A percentile compares a stretch with the other conserved stretches of the same genome.
Evolutionary conservation across 306 rosid species (phyloP).

Genomic region (Rubus idaeus): DNA sequence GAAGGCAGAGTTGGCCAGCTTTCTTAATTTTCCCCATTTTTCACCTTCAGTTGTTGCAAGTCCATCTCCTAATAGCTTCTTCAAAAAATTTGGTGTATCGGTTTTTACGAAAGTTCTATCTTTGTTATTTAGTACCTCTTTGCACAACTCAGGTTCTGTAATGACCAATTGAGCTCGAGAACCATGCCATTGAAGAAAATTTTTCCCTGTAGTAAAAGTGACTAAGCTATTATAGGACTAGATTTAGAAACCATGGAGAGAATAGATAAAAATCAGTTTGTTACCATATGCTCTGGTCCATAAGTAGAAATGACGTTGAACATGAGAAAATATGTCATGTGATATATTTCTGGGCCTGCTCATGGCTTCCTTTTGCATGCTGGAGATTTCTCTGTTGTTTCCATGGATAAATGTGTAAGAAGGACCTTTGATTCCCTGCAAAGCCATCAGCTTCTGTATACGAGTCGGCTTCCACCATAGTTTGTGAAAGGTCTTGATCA

Average conservation of each 20-base stretch:
- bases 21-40: conserved; percentile 27
- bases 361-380: conserved; percentile 18
- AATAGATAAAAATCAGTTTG: background rate
- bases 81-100: background rate
- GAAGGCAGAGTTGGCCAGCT: conserved; percentile 28
- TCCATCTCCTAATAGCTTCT: conserved; percentile 34
- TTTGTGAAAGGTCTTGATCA: conserved; percentile 12
- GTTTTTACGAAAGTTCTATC: conserved; percentile 10
- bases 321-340: conserved; percentile 14
- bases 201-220: conserved; percentile 23
- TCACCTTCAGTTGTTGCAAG: conserved; percentile 29
- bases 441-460: conserved; percentile 8
- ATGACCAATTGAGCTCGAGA: conserved; percentile 22
- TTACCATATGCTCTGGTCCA: conserved; percentile 17
- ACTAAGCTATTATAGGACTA: background rate
- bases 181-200: conserved; percentile 32
- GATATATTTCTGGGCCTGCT: conserved; percentile 10
- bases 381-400: conserved; percentile 20
- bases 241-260: background rate
- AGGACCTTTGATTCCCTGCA: conserved; percentile 31
- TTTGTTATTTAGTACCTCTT: conserved; percentile 30
- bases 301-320: conserved; percentile 24
- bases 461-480: conserved; percentile 39
- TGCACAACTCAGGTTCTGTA: conserved; percentile 32
- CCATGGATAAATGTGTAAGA: conserved; percentile 27